Evolutionary conservation across 2,329 filamentous ascomycete species (phyloP), one percentile per base, ranked within the genome.

Genomic region (Hypoxylon sp.): DNA sequence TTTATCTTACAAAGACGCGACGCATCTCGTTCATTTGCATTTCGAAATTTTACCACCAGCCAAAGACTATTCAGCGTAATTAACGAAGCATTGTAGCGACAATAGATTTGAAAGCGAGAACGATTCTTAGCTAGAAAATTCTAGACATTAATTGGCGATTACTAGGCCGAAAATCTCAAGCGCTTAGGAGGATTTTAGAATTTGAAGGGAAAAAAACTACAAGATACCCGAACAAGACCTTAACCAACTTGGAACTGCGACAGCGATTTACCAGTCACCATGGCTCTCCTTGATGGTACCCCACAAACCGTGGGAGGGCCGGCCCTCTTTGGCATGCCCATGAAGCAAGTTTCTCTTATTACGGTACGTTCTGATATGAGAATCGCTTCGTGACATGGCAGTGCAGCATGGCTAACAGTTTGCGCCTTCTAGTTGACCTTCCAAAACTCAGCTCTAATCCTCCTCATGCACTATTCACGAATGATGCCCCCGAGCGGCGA

Each of bases 381-480:
- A n/a, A 3, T 33, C 10, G 14, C 22, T n/a, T 19, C n/a, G 69
- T 74, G 59, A 73, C 60, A 33, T 75, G 59, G 73, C 60, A 33
- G 59, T 51, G 44, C 37, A 51, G 13, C 14, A 44, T 64, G 9
- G 51, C 63, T 61, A 54, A 71, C 29, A n/a, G 39, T 22, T 67
- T 57, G 19, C 46, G 33, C 19, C n/a, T 59, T 14, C 29, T 76
- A 94, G 92, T 86, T 95, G 76, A 93, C 90, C 29, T 89, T 93
- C 70, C 91, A 94, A 83, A 94, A 94, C 78, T 94, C 92, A 6
- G 91, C 90, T 26, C 84, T 94, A 67, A 94, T 94, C 67, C 83
- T 95, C 73, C 89, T 98, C 62, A 92, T 97, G 86, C 95, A 98
- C 83, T 97, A 98, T 81, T 97, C 94, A 31, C 90, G 94, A 72